Evolutionary conservation across 495 filamentous ascomycete species (phyloP), one percentile per base, ranked within the genome.

Genomic region (Entonaema liquescens): DNA sequence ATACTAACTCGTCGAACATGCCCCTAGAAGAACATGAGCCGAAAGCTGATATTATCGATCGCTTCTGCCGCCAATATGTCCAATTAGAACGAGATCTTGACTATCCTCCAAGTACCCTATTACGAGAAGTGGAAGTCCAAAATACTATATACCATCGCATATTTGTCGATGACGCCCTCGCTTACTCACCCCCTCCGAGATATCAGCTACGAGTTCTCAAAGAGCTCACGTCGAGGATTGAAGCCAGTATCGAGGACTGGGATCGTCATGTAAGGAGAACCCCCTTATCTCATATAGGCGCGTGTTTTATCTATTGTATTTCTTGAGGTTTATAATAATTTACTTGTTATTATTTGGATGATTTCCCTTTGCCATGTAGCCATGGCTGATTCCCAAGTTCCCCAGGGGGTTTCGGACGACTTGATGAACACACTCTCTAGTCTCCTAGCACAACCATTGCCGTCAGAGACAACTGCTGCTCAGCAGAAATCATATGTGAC

Each of bases 141-240:
- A 76, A 83, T 35, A 79, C 82, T 67, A 78, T 96, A 28, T 92
- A 89, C 74, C 68, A 84, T 49, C 81, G 75, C 25, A 81, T 95
- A 53, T 94, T 95, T 76, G 77, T 87, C 62, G 83, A 87, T 12
- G 79, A 84, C 29, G 75, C 76, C 0, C 70, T 89, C 19, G 17
- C 64, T 8, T 79, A 80, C 55, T 77, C 86, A 7, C 92, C 91
- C 52, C 91, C 92, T 40, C 79, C 79, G 23, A 79, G 87, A 15
- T 97, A 97, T 71, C 87, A 86, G 57, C 75, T 90, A n/a, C 85
- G 89, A 44, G 84, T 94, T 0, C 75, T 97, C 59, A 97, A 95
- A 78, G 79, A 84, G 62, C 80, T 97, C 44, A 76, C 91, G 2
- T 71, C 82, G 5, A 85, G 79, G 28, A 87, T 96, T 35, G 92